These are phyloP conservation scores for Chlorophyllum brunneum DNA, from an alignment of 768 basidiomycete species.

Conservation along the genomic window DNA sequence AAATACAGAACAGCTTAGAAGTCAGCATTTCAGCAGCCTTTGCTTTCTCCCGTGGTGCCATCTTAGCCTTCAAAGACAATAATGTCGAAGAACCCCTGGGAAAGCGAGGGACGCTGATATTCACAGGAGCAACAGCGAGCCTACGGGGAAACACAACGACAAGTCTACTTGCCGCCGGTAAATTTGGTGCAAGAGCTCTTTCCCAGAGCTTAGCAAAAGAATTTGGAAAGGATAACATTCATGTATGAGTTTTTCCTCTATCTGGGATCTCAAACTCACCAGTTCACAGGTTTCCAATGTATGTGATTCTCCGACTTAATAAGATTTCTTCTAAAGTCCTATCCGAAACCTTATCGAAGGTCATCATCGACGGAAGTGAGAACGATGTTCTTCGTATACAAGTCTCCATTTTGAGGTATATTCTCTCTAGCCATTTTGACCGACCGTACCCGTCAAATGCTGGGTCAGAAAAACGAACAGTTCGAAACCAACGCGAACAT, in stretches of 20 bases:
- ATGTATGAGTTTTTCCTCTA: conserved; percentile 59
- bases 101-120: conserved; percentile 60
- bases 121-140: conserved; percentile 72
- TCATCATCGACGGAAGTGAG: conserved; percentile 65
- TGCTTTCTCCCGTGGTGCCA: conserved; percentile 57
- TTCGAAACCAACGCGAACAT: conserved; percentile 43
- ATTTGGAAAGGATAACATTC: conserved; percentile 71
- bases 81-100: conserved; percentile 43
- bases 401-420: neutral
- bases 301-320: neutral
- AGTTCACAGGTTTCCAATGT: conserved; percentile 5
- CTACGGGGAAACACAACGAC: conserved; percentile 58
- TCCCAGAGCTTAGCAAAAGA: conserved; percentile 74
- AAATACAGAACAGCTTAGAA: conserved; percentile 47
- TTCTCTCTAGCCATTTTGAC: conserved; percentile 30
- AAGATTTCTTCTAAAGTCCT: neutral
- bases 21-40: conserved; percentile 56
- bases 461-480: conserved; percentile 24
- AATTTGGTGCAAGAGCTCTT: conserved; percentile 58
- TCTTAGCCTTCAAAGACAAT: conserved; percentile 58
- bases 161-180: conserved; percentile 61
- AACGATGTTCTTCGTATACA: neutral
- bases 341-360: conserved; percentile 28
- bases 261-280: conserved; percentile 10
- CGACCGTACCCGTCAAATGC: conserved; percentile 22